These are phyloP conservation scores for Aspergillus thermomutatus DNA, from an alignment of 2,329 filamentous ascomycete species.

Conservation along the genomic window DNA sequence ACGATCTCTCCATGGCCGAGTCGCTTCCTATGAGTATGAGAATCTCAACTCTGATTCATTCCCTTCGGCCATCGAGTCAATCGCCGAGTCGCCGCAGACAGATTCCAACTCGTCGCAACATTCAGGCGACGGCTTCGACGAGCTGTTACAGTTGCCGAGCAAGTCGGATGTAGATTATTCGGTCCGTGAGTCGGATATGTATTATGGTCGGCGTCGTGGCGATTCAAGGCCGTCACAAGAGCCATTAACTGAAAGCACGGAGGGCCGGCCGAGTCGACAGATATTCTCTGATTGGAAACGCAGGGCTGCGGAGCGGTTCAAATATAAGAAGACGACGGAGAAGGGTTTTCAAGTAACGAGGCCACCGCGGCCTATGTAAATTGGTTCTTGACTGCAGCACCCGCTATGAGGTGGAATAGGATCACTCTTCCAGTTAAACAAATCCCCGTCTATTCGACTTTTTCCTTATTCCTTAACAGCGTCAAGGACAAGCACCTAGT, in stretches of 20 bases:
- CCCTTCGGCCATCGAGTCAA: not conserved
- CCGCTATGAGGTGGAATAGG: too few relatives aligned
- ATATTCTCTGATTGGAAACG: not conserved
- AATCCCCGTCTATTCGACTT: too few relatives aligned
- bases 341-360: constrained; percentile 7
- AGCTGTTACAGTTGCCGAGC: not conserved
- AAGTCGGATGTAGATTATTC: constrained; percentile 4
- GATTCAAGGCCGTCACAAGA: not conserved
- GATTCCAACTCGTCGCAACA: not conserved
- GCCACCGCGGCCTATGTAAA: not conserved
- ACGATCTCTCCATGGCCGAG: not conserved
- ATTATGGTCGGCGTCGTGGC: constrained; percentile 1
- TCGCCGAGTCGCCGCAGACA: not conserved
- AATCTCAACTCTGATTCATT: not conserved
- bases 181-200: constrained; percentile 4
- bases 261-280: not conserved
- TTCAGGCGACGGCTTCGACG: not conserved
- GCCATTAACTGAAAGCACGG: not conserved
- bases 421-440: too few relatives aligned
- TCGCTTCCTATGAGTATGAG: not conserved
- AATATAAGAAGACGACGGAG: not conserved
- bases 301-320: not conserved
- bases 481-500: too few relatives aligned
- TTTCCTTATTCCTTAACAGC: too few relatives aligned
- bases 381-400: too few relatives aligned